Percentiles rank a stretch among this genome's conserved stretches.
Conservation (phyloP, 345 rosid genomes). For the Citrus unshiu region DNA sequence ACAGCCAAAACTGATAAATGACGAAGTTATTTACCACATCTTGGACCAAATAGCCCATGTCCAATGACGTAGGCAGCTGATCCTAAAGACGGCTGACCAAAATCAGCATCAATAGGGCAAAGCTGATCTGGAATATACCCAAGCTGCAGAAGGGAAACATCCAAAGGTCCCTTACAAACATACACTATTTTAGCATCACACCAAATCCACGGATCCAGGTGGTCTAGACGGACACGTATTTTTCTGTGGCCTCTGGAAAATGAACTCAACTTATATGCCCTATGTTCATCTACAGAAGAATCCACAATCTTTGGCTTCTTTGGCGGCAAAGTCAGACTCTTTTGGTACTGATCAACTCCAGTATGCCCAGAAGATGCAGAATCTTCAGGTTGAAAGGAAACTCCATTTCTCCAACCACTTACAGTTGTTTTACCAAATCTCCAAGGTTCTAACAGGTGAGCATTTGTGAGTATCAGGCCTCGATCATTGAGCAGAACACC, state of each 20-base stretch:
- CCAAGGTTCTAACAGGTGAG: conserved; percentile 97
- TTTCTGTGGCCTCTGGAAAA: conserved; percentile 33
- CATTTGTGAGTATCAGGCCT: conserved; percentile 88
- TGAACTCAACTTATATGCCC: conserved; percentile 31
- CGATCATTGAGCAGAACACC: conserved; percentile 77
- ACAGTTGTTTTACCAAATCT: conserved; percentile 72
- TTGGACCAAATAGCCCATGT: conserved; percentile 86
- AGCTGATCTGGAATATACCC: conserved; percentile 53
- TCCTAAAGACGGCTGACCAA: conserved; percentile 58
- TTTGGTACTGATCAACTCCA: conserved; percentile 25
- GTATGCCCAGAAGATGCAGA: conserved; percentile 21
- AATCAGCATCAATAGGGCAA: conserved; percentile 45
- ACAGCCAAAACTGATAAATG: conserved; percentile 9
- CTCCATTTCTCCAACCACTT: conserved; percentile 31
- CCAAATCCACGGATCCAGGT: conserved; percentile 74
- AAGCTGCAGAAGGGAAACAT: conserved; percentile 81
- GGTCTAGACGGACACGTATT: conserved; percentile 72
- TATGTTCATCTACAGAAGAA: conserved; percentile 25
- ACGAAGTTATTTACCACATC: conserved; percentile 57
- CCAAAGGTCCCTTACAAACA: conserved; percentile 74
- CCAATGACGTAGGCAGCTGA: conserved; percentile 74
- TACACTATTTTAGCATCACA: conserved; percentile 65
- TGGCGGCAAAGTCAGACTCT: conserved; percentile 20
- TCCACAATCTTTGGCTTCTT: conserved; percentile 16
- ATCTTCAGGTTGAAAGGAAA: conserved; percentile 25